Base-by-base conservation (phyloP, 2,329 filamentous ascomycete genomes). In the Colletotrichum spinosum region DNA sequence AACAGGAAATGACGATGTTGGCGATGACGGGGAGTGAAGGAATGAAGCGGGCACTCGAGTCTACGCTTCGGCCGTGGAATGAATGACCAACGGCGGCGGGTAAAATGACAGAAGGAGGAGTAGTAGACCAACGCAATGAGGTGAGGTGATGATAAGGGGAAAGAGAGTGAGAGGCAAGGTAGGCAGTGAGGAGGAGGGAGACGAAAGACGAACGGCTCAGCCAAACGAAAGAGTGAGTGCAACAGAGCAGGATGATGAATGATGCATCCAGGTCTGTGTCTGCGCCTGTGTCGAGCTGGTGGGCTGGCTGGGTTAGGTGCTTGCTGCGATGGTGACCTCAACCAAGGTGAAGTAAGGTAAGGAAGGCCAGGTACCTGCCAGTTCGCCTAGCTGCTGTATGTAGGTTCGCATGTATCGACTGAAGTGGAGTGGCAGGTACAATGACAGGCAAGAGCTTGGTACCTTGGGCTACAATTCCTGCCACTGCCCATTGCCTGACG, bases 1-100 rank as follows among this genome's bases (percentile, higher is more conserved):
- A 49, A 15, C 0, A 35, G 45, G 52, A 49, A 35, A 50, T 35
- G 42, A 59, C 49, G 55, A 56, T 61, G 58, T 51, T 51, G 55
- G 55, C 39, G 45, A 62, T 35, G 58, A 55, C 25, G 58, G 25
- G 52, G 53, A 62, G 35, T 34, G 50, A 61, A 41, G 41, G 59
- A 45, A 53, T 25, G 51, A 11, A 53, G 58, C 11, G 46, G 42
- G 37, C 55, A 58, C 37, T 35, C 52, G 58, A 62, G 42, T 62
- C 58, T 52, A 52, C 46, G 62, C 53, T 52, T 46, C 13, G 48
- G 58, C 37, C 58, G 62, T 52, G 62, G 62, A 65, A 65, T 65
- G 62, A 65, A 53, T 65, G 62, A 33, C 34, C 50, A 57, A 25
- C 46, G 62, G 62, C 52, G 41, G 53, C 52, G 58, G 49, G 15